Evolutionary conservation across 371 early-diverging fungal genomes (phyloP).

Genomic region (Mucor sp.): DNA sequence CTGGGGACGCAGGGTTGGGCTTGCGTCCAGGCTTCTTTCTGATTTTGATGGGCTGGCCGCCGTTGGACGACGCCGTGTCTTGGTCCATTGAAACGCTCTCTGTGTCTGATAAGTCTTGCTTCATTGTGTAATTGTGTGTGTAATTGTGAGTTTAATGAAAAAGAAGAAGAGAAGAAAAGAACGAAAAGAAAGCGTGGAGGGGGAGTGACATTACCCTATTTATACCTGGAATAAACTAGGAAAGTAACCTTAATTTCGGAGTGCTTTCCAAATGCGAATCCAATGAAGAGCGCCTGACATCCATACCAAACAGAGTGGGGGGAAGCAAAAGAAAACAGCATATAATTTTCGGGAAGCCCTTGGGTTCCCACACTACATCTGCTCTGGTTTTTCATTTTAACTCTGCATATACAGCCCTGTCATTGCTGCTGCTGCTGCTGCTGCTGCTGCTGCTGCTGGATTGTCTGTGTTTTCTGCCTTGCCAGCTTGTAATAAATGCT

Average conservation of each 20-base stretch:
- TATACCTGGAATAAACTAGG: neutral
- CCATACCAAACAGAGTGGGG: neutral
- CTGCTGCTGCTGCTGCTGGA: too few relatives aligned
- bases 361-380: neutral
- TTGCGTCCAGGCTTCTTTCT: slow-evolving; percentile 85
- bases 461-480: too few relatives aligned
- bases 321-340: neutral
- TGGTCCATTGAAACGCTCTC: neutral
- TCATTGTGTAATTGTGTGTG: neutral
- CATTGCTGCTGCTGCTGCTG: too few relatives aligned
- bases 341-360: neutral
- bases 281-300: neutral
- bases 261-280: neutral
- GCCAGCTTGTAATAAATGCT: too few relatives aligned
- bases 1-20: slow-evolving; percentile 72
- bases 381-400: too few relatives aligned
- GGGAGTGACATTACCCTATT: neutral
- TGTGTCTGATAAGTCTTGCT: slow-evolving; percentile 10
- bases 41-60: slow-evolving; percentile 38
- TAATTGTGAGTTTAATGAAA: neutral
- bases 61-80: neutral
- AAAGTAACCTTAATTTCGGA: neutral
- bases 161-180: neutral
- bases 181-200: neutral
- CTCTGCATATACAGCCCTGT: too few relatives aligned